Conservation (phyloP, 2,329 filamentous ascomycete genomes). For the Bipolaris zeicola region DNA sequence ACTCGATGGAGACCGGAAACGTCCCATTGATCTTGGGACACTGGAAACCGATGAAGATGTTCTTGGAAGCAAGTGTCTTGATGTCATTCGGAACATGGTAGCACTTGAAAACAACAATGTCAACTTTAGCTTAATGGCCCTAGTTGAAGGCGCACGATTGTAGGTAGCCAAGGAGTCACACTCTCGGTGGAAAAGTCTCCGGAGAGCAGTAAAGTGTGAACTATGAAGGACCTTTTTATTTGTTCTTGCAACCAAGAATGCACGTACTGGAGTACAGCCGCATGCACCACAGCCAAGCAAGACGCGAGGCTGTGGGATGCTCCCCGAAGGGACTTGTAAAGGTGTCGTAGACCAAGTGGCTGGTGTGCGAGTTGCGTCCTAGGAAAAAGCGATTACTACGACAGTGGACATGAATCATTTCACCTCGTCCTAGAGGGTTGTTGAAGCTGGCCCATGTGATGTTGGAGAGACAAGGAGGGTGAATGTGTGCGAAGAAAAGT, state of each 20-base stretch:
- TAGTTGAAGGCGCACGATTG: constrained; percentile 39
- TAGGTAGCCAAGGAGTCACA: constrained; percentile 61
- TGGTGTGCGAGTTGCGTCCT: constrained; percentile 47
- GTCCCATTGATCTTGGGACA: constrained; percentile 38
- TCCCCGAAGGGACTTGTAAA: constrained; percentile 54
- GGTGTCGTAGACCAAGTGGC: constrained; percentile 54
- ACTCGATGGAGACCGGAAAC: constrained; percentile 41
- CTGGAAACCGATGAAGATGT: constrained; percentile 29
- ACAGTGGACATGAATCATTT: background rate
- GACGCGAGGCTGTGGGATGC: constrained; percentile 54
- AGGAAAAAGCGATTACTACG: background rate
- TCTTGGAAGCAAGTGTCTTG: constrained; percentile 26
- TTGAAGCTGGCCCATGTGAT: constrained; percentile 3
- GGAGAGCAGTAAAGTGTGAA: constrained; percentile 58
- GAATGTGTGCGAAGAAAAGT: constrained; percentile 20
- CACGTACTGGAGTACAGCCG: constrained; percentile 47
- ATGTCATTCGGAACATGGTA: constrained; percentile 31
- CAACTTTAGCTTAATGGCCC: constrained; percentile 41
- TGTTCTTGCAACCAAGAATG: constrained; percentile 54
- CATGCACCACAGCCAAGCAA: constrained; percentile 55
- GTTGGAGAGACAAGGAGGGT: constrained; percentile 9
- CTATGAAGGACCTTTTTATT: constrained; percentile 59
- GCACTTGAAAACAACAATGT: constrained; percentile 21
- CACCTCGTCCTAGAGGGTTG: constrained; percentile 4
- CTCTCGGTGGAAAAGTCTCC: constrained; percentile 50